Percentiles rank a stretch among this genome's conserved stretches.
Conservation (phyloP, 164 flowering plant species). For the Brasenia schreberi region DNA sequence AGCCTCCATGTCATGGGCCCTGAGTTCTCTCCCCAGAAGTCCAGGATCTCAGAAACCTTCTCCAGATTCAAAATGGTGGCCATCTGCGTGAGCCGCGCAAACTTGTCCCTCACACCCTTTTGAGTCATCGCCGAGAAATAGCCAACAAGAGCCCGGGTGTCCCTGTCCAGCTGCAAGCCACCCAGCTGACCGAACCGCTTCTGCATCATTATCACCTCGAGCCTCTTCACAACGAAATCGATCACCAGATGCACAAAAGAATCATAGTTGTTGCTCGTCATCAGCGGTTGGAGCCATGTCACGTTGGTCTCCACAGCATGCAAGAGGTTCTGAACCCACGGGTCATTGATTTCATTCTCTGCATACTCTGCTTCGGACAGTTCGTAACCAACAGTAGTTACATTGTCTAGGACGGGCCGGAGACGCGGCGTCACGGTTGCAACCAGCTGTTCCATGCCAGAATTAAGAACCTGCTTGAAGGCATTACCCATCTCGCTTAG, state of each 20-base stretch:
- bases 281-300: constrained; percentile 78
- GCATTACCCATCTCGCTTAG: constrained; percentile 70
- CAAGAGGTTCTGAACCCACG: constrained; percentile 95
- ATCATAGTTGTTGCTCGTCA: constrained; percentile 81
- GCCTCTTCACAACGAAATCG: constrained; percentile 77
- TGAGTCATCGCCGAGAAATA: constrained; percentile 91
- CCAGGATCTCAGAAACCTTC: constrained; percentile 90
- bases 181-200: constrained; percentile 92
- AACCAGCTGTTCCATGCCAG: constrained; percentile 77
- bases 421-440: constrained; percentile 65
- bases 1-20: constrained; percentile 99
- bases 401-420: constrained; percentile 72
- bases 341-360: constrained; percentile 89
- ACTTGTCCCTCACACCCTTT: constrained; percentile 91
- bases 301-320: constrained; percentile 79
- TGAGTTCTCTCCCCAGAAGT: constrained; percentile 99
- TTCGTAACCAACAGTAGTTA: constrained; percentile 79
- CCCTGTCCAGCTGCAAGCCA: constrained; percentile 92
- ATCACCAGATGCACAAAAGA: constrained; percentile 66
- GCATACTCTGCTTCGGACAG: constrained; percentile 88
- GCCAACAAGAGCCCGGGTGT: constrained; percentile 66
- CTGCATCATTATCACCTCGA: constrained; percentile 98
- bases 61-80: constrained; percentile 94
- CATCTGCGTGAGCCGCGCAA: constrained; percentile 94
- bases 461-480: constrained; percentile 62